Evolutionary conservation across 75 land plant species (phyloP).

Genomic region (Azolla pinnata): DNA sequence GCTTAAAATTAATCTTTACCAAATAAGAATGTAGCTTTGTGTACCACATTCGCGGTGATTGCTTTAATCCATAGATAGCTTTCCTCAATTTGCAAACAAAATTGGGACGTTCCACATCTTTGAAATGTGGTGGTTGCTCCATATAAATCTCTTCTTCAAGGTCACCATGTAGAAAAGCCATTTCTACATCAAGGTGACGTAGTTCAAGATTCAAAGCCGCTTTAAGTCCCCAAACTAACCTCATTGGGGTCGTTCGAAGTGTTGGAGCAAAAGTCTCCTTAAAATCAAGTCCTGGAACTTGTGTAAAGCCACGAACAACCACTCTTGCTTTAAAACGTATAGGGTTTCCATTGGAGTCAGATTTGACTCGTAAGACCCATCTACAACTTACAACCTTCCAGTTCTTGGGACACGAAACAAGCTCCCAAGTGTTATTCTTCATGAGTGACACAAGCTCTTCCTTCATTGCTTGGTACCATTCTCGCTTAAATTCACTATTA

Average conservation of each 20-base stretch:
- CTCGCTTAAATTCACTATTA: no score
- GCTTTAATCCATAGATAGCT: constrained; percentile 14
- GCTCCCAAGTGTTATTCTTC: constrained; percentile 18
- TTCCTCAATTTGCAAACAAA: constrained; percentile 5
- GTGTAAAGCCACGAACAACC: constrained; percentile 21
- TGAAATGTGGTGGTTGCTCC: constrained; percentile 13
- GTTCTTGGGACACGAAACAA: background rate
- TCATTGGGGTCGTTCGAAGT: constrained; percentile 7
- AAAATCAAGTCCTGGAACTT: constrained; percentile 11
- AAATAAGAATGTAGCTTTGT: background rate
- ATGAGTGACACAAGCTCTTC: no score
- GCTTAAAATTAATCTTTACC: background rate
- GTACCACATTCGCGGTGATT: constrained; percentile 22
- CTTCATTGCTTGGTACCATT: no score
- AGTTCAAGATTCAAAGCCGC: constrained; percentile 17
- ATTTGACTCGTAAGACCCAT: constrained; percentile 15
- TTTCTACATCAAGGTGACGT: constrained; percentile 23
- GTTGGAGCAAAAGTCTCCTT: constrained; percentile 11
- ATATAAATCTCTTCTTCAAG: constrained; percentile 21
- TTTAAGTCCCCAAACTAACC: constrained; percentile 13
- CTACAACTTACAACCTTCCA: constrained; percentile 7
- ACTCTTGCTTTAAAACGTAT: constrained; percentile 16
- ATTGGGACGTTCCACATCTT: background rate
- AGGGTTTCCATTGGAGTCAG: background rate
- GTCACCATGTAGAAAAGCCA: constrained; percentile 17